Evolutionary conservation across 805 yeast species (phyloP), one percentile per base, ranked within the genome.

Genomic region (Torulaspora indica): DNA sequence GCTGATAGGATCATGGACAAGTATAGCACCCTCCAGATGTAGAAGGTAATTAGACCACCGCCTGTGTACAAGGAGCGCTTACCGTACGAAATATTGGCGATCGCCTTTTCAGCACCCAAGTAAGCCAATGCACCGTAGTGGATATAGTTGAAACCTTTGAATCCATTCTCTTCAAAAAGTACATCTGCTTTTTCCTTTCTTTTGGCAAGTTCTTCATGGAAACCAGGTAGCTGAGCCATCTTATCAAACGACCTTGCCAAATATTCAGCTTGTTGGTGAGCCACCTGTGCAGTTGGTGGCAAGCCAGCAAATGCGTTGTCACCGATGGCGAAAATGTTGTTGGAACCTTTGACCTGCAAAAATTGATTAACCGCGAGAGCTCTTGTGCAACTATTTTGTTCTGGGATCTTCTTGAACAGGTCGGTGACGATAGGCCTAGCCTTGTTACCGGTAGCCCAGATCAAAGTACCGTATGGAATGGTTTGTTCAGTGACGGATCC

Each of bases 241-340:
- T 77, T 83, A 66, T 77, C 79, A 66, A 90, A 84, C 53, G 78
- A 77, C 38, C 75, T 73, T 39, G 88, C 90, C 56, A 90, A 76
- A 69, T 78, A 90, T 46, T 75, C 75, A 57, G 96, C 97, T 69
- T 88, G 84, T 74, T 90, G 97, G 70, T 87, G 82, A 30, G 97
- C 97, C 47, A 89, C 96, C 74, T 90, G 97, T 23, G 97, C 97
- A 46, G 97, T 90, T 56, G 97, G 97, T 14, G 96, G 95, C 61
- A 79, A 78, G 60, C 86, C 85, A 49, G 95, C 85, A 47, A 77
- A 75, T 18, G 96, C 88, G 69, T 95, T 88, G 69, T 90, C 97
- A 65, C 97, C 97, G 46, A 90, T 73, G 43, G 96, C 96, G 68
- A 76, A 90, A 56, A 90, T 79, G 58, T 85, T 85, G 60, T 74